Evolutionary conservation across 2,329 filamentous ascomycete genomes (phyloP), one percentile per base, ranked within the genome.

Genomic region (Akanthomyces uredinophilus): DNA sequence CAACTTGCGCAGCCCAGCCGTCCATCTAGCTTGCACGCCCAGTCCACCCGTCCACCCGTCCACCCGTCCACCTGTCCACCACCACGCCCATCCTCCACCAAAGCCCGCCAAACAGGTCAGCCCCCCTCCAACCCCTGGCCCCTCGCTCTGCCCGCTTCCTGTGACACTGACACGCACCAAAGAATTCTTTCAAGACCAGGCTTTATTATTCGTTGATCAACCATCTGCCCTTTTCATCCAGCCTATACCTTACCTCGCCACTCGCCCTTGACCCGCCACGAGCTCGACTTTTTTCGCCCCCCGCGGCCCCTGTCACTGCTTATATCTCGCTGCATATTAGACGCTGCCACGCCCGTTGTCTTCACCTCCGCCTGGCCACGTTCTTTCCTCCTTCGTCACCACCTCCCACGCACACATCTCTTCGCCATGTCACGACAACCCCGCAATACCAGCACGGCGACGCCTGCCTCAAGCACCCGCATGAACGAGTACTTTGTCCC

Each of bases 401-500:
- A 32, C 43, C 43, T 37, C 24, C 22, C 16, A 27, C 52, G 44
- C 39, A 22, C 52, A 62, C 51, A 29, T 55, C 49, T 59, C 63
- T 62, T 65, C 63, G 73, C 73, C 72, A 78, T 72, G 71, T 73
- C 75, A 67, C 77, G 77, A 73, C 69, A 72, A 68, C 70, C 72
- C 68, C 71, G 72, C 75, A 69, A 74, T 72, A 68, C 74, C 68
- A 66, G 68, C 66, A 70, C 72, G 64, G 65, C 72, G 68, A 66
- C 71, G 41, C 65, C 66, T 62, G 69, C 76, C 64, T 71, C 77
- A 58, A 73, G 78, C 61, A 75, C 77, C 63, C 82, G 84, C 64
- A 84, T 89, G 73, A 91, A 91, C 75, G 88, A 92, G 77, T 92
- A 92, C 74, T 92, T 92, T 74, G 86, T 92, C 61, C 87, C 88